Base-by-base conservation (phyloP, 495 filamentous ascomycete genomes). In the Clohesyomyces aquaticus region DNA sequence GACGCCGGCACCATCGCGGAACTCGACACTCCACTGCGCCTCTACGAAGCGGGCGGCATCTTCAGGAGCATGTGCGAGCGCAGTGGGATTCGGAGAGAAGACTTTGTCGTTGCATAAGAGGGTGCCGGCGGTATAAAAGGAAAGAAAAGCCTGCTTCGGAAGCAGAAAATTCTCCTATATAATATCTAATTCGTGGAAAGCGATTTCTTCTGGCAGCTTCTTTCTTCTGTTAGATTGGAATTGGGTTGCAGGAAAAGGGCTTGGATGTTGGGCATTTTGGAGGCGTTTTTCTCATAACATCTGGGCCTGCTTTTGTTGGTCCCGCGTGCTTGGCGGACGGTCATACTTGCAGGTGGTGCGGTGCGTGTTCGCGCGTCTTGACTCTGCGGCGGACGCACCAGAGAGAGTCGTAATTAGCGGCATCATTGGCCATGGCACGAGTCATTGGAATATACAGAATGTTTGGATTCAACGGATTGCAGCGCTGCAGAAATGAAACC, bases 1-100 rank as follows among this genome's bases (percentile, higher is more conserved):
- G 93, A 96, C 61, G 81, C 85, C 28, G 93, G 93, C 0, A 74
- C 77, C 35, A 96, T 98, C 67, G 89, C 87, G 1, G 92, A 97
- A 80, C 78, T 96, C 69, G 94, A 87, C 54, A 77, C 83, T n/a
- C 93, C 93, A 25, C 55, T 86, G 48, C 77, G 76, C 19, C 76
- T 98, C 62, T 97, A 88, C 65, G 76, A 76, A 6, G 71, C 81
- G 43, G 84, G 80, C 8, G 87, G 93, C 0, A 91, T 94, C 21
- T 97, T 96, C 73, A 82, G 88, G 64, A 80, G 86, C 0, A 97
- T 98, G 93, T 98, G 94, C 73, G 93, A 97, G 19, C 78, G 89
- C 23, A 91, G 91, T 63, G 93, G 93, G 0, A 96, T 98, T 63
- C 73, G 83, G 6, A 74, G 80, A 50, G 89, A 91, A 69, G 91